Conservation (phyloP, 176 grass and related monocot genomes). For the Oryza nivara region DNA sequence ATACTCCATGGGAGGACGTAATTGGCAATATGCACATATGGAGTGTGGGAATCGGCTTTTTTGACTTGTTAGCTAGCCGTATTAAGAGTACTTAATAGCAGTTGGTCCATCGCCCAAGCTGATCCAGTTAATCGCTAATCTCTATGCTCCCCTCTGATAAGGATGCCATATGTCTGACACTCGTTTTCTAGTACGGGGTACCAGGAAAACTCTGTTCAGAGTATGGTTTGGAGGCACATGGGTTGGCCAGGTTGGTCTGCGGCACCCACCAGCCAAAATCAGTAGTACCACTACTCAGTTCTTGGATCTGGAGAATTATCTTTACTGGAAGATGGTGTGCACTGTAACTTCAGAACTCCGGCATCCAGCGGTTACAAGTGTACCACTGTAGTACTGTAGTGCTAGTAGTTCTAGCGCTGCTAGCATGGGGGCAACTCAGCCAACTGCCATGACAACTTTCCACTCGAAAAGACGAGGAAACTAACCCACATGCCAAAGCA, state of each 20-base stretch:
- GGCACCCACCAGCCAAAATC: slow-evolving; percentile 22
- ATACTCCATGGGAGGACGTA: neutral
- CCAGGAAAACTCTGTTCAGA: neutral
- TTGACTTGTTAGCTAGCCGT: neutral
- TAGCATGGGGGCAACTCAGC: neutral
- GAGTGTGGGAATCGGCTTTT: neutral
- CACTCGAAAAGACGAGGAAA: neutral
- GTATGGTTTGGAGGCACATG: slow-evolving; percentile 17
- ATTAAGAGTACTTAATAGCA: neutral
- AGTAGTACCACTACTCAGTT: slow-evolving; percentile 4
- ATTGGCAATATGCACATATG: neutral
- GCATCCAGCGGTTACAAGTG: neutral
- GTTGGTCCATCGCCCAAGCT: neutral
- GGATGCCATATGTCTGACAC: neutral
- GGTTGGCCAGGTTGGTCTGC: slow-evolving; percentile 21
- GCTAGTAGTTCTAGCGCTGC: neutral
- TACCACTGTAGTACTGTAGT: neutral
- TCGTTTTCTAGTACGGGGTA: neutral
- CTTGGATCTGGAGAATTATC: neutral
- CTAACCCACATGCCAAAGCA: neutral
- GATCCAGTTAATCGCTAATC: neutral
- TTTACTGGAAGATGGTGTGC: neutral
- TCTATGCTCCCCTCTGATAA: neutral
- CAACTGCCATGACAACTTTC: neutral
- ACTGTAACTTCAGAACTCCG: neutral